Evolutionary conservation across 2,329 filamentous ascomycete species (phyloP).

Genomic region (Aspergillus brasiliensis): DNA sequence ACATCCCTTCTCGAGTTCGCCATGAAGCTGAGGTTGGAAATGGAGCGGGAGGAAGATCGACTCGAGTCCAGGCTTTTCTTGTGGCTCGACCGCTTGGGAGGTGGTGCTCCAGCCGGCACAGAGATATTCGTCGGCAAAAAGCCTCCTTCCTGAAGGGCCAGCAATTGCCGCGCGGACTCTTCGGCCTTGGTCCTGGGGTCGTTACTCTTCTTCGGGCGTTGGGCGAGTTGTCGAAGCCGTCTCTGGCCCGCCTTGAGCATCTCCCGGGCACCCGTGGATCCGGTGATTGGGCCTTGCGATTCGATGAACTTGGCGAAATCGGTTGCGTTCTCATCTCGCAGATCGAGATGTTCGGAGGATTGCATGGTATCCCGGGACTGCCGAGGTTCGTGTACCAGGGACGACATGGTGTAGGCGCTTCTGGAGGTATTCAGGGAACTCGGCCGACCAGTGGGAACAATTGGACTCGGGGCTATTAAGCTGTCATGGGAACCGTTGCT

Average conservation of each 20-base stretch:
- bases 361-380: slow-evolving; percentile 15
- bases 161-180: slow-evolving; percentile 30
- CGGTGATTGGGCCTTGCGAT: slow-evolving; percentile 21
- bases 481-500: slow-evolving; percentile 27
- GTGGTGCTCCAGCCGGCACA: slow-evolving; percentile 2
- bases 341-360: slow-evolving; percentile 13
- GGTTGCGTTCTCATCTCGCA: slow-evolving; percentile 35
- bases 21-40: slow-evolving; percentile 25
- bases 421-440: slow-evolving; percentile 26
- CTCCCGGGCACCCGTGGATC: slow-evolving; percentile 30
- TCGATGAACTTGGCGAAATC: slow-evolving; percentile 43
- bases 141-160: slow-evolving; percentile 34
- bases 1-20: slow-evolving; percentile 37
- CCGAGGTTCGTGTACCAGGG: slow-evolving; percentile 19
- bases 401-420: slow-evolving; percentile 28
- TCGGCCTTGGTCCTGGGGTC: slow-evolving; percentile 27
- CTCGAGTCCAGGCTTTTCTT: slow-evolving; percentile 28
- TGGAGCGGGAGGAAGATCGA: slow-evolving; percentile 17
- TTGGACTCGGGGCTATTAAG: slow-evolving; percentile 37
- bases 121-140: slow-evolving; percentile 26
- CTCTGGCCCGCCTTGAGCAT: slow-evolving; percentile 36
- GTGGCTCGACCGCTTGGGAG: slow-evolving; percentile 16
- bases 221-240: slow-evolving; percentile 38
- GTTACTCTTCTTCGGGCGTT: slow-evolving; percentile 32
- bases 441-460: slow-evolving; percentile 37